Conservation (phyloP, 139 green algal genomes). For the Spirogloea muscicola region DNA sequence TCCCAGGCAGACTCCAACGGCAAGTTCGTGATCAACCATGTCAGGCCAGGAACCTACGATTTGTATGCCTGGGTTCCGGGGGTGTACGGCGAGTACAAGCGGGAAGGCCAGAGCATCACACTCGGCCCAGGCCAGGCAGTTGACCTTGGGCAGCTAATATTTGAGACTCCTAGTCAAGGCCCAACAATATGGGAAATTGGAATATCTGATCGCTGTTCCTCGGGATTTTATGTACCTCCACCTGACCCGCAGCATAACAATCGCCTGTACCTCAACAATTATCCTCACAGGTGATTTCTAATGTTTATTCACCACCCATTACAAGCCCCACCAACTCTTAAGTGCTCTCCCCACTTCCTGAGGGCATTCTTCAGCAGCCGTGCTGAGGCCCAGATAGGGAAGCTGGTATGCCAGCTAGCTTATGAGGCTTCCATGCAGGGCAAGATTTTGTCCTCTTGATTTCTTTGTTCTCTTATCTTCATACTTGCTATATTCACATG, state of each 20-base stretch:
- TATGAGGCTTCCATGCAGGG: too few relatives aligned
- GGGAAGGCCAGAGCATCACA: neutral
- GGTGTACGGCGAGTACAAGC: slow-evolving; percentile 4
- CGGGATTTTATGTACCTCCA: neutral
- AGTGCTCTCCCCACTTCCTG: too few relatives aligned
- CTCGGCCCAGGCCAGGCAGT: neutral
- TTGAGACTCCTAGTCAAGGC: neutral
- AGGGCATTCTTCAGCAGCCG: too few relatives aligned
- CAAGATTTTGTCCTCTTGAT: too few relatives aligned
- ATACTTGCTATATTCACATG: too few relatives aligned
- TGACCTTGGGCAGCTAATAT: neutral
- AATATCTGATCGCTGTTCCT: neutral
- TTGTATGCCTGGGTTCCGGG: slow-evolving; percentile 7
- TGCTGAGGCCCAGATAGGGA: too few relatives aligned
- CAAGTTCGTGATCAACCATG: neutral
- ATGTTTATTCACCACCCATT: too few relatives aligned
- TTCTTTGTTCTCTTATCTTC: too few relatives aligned
- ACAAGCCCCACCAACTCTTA: too few relatives aligned
- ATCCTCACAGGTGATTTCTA: slow-evolving; percentile 5
- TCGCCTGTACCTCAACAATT: neutral
- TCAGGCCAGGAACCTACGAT: slow-evolving; percentile 6
- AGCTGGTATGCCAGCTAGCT: too few relatives aligned
- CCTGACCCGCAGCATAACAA: neutral
- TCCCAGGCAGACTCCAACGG: neutral
- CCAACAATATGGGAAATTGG: slow-evolving; percentile 8